Evolutionary conservation across 2,329 filamentous ascomycete species (phyloP).

Genomic region (Arachnomyces sp.): DNA sequence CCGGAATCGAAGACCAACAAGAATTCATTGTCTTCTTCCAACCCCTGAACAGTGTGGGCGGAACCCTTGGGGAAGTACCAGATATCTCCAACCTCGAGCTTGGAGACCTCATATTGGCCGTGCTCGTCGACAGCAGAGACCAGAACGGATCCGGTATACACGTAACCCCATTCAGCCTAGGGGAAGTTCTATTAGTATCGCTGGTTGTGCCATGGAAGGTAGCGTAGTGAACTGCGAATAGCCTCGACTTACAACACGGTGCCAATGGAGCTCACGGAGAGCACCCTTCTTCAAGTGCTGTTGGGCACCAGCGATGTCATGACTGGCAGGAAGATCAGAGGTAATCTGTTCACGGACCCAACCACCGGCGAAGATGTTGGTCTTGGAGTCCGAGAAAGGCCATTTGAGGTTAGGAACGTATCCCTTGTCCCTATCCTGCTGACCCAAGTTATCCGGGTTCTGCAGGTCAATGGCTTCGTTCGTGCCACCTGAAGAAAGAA

Average conservation of each 20-base stretch:
- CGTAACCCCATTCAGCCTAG: conserved; percentile 59
- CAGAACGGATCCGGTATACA: conserved; percentile 50
- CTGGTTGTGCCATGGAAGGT: background rate
- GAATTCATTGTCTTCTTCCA: conserved; percentile 60
- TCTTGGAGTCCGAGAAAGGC: conserved; percentile 62
- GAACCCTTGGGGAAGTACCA: conserved; percentile 62
- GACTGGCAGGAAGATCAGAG: conserved; percentile 56
- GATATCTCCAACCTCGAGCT: conserved; percentile 53
- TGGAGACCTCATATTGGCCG: conserved; percentile 48
- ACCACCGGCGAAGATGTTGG: conserved; percentile 53
- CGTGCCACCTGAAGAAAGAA: conserved; percentile 47
- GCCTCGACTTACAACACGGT: conserved; percentile 47
- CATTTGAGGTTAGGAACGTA: conserved; percentile 60
- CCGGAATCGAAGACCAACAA: conserved; percentile 59
- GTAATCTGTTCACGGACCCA: conserved; percentile 61
- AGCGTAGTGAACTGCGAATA: background rate
- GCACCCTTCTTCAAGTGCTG: conserved; percentile 60
- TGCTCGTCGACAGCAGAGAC: conserved; percentile 56
- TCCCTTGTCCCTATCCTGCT: conserved; percentile 54
- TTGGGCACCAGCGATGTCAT: conserved; percentile 60
- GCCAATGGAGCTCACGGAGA: conserved; percentile 60
- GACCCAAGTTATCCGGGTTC: conserved; percentile 56
- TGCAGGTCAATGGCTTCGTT: conserved; percentile 53
- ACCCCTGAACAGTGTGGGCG: conserved; percentile 54
- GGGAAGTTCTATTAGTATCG: background rate